These are phyloP conservation scores for Mycosarcoma mackinlayi DNA, from an alignment of 1,284 basidiomycete species.

Conservation along the genomic window DNA sequence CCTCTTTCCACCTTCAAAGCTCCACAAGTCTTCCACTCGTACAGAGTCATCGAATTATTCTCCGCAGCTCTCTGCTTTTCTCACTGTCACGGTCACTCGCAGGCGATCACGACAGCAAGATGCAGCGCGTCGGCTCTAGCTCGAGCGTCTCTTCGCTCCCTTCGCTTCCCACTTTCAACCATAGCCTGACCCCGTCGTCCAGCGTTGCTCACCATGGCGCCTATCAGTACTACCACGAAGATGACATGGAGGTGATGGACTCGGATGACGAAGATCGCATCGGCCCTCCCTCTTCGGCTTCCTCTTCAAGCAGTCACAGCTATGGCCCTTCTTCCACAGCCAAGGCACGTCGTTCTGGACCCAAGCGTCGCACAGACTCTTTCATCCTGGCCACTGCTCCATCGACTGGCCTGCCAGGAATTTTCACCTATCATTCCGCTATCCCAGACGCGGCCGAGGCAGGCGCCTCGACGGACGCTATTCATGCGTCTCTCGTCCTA, in stretches of 20 bases:
- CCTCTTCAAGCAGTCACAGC: slow-evolving; percentile 17
- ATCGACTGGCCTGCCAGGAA: slow-evolving; percentile 11
- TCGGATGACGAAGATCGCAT: slow-evolving; percentile 30
- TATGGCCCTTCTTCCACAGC: slow-evolving; percentile 1
- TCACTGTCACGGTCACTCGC: slow-evolving; percentile 1
- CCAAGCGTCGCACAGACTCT: slow-evolving; percentile 25
- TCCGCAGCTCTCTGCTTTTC: neutral
- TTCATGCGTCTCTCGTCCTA: slow-evolving; percentile 31
- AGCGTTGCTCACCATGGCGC: slow-evolving; percentile 18
- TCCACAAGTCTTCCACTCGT: neutral
- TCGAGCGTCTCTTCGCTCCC: slow-evolving; percentile 27
- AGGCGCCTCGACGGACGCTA: slow-evolving; percentile 20
- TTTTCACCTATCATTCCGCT: slow-evolving; percentile 22
- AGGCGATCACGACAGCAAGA: slow-evolving; percentile 5
- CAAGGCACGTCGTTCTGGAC: slow-evolving; percentile 5
- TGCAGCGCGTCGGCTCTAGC: slow-evolving; percentile 19
- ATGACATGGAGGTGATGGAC: slow-evolving; percentile 35
- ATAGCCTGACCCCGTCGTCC: slow-evolving; percentile 14
- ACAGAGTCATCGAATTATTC: neutral
- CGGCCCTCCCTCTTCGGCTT: slow-evolving; percentile 12
- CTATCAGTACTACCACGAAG: slow-evolving; percentile 6
- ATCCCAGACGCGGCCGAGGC: slow-evolving; percentile 16
- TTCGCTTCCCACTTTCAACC: slow-evolving; percentile 26
- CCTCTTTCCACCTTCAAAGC: neutral
- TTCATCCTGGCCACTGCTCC: slow-evolving; percentile 26